Evolutionary conservation across 768 basidiomycete genomes (phyloP).

Genomic region (Boletus pseudopeckii): DNA sequence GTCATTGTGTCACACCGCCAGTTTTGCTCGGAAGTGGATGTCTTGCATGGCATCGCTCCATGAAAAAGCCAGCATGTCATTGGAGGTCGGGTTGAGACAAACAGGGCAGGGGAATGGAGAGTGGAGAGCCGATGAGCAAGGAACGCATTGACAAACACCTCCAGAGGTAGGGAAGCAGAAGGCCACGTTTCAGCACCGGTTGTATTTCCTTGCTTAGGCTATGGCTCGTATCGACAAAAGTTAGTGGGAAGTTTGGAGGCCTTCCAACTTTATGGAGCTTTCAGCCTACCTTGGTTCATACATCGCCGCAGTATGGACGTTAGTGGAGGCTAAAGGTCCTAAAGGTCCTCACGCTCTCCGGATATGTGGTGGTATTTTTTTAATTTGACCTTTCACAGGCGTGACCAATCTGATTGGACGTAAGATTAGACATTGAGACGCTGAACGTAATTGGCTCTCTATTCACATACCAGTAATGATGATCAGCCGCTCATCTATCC

Average conservation of each 20-base stretch:
- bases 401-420: neutral
- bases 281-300: neutral
- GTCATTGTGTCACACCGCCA: neutral
- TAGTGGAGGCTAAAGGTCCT: neutral
- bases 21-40: neutral
- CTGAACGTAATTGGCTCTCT: neutral
- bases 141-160: neutral
- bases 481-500: neutral
- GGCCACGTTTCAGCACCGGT: neutral
- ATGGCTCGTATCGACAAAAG: neutral
- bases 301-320: neutral
- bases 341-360: neutral
- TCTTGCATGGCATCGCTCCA: neutral
- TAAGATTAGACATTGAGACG: neutral
- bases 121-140: neutral
- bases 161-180: neutral
- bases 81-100: slow-evolving; percentile 2
- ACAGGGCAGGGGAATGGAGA: neutral
- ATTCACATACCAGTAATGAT: neutral
- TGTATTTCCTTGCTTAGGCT: too few relatives aligned
- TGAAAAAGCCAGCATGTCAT: neutral
- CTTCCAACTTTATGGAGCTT: too few relatives aligned
- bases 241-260: neutral
- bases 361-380: too few relatives aligned
- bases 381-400: neutral